Conservation (phyloP, 176 grass and related monocot species). For the Chrysopogon serrulatus region DNA sequence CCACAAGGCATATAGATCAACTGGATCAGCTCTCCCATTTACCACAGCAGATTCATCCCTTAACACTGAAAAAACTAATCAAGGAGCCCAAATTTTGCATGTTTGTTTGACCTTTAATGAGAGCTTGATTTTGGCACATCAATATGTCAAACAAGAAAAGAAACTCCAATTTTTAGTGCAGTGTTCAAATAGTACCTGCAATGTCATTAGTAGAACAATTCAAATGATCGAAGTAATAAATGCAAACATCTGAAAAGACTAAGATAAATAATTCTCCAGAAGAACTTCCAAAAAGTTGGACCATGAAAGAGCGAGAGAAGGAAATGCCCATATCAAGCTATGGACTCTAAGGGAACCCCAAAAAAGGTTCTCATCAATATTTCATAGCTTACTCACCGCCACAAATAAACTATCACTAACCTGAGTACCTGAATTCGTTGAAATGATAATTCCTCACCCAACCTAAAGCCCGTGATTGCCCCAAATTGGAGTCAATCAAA, state of each 20-base stretch:
- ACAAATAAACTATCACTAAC: slow-evolving; percentile 46
- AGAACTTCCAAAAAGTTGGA: slow-evolving; percentile 12
- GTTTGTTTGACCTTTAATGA: slow-evolving; percentile 46
- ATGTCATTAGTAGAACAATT: slow-evolving; percentile 43
- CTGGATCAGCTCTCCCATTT: slow-evolving; percentile 21
- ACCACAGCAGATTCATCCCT: slow-evolving; percentile 6
- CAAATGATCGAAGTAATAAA: slow-evolving; percentile 31
- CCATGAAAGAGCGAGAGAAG: slow-evolving; percentile 12
- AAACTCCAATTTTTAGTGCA: slow-evolving; percentile 32
- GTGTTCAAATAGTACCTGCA: slow-evolving; percentile 52
- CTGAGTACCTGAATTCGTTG: slow-evolving; percentile 32
- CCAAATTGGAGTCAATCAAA: slow-evolving; percentile 43
- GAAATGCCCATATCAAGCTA: slow-evolving; percentile 9
- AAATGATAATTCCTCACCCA: slow-evolving; percentile 38
- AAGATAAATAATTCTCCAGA: slow-evolving; percentile 11
- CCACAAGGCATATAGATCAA: slow-evolving; percentile 27
- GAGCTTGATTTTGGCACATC: slow-evolving; percentile 48
- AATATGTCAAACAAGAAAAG: slow-evolving; percentile 54
- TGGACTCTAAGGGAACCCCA: not conserved
- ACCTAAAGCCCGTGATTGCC: slow-evolving; percentile 36
- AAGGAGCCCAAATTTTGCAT: slow-evolving; percentile 3
- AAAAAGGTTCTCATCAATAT: slow-evolving; percentile 10
- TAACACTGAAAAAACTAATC: slow-evolving; percentile 28
- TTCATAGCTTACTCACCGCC: slow-evolving; percentile 9
- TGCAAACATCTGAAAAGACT: slow-evolving; percentile 15